Evolutionary conservation across 2,329 filamentous ascomycete species (phyloP), one percentile per base, ranked within the genome.

Genomic region (Capronia americana): DNA sequence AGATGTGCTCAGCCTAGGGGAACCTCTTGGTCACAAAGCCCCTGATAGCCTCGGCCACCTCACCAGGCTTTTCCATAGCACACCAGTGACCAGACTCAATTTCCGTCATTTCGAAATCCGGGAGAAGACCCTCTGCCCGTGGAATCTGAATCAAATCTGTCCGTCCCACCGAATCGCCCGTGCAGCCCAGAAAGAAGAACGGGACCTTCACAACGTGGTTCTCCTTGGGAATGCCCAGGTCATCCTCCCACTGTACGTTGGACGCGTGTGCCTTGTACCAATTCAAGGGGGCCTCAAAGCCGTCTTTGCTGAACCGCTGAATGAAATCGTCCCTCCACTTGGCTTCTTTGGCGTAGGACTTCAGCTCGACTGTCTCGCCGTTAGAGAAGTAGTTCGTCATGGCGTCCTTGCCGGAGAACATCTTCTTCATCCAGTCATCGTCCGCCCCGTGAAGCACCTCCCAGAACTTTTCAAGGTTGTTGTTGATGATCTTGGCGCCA

Each of bases 381-480:
- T 61, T 65, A 8, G 62, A 57, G 2, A 79, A 65, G 20, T 69
- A 74, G 1, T 72, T 55, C 8, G 77, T 74, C 70, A 81, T 74
- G 3, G 74, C 79, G 44, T 75, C 78, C 0, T 73, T 73, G 0
- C 60, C 67, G 61, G 79, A 80, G 69, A 80, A 80, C 38, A 79
- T 73, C 11, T 77, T 66, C 17, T 74, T 73, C 74, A 79, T 74
- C 72, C 75, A 77, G 51, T 71, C 70, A 1, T 68, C 64, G 0
- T 70, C 73, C 0, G 75, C 72, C 8, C 76, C 75, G 64, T 82
- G 79, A 44, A 76, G 65, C 2, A 69, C 74, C 30, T 73, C 62
- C 67, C 77, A 83, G 4, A 78, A 59, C 17, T 76, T 77, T 30
- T 82, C 80, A 0, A 79, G 65, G 61, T 82, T 77, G 30, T 70